Conservation (phyloP, 2,329 filamentous ascomycete species). For the Botrytis porri region DNA sequence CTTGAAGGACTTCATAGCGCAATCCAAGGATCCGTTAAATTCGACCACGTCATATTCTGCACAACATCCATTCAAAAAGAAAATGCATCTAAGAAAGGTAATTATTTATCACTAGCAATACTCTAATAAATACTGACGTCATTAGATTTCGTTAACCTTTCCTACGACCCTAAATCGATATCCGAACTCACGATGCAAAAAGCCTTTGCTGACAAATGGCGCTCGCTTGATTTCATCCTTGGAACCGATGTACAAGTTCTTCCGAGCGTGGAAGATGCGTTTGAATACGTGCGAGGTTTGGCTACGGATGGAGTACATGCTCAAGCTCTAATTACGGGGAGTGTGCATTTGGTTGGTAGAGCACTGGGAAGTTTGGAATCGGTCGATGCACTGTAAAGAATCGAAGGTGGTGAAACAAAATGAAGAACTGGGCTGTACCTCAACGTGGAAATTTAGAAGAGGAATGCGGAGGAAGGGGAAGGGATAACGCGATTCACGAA, state of each 20-base stretch:
- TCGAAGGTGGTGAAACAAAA: background rate
- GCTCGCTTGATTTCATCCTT: slow-evolving; percentile 17
- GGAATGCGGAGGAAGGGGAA: background rate
- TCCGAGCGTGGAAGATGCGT: slow-evolving; percentile 55
- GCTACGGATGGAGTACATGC: slow-evolving; percentile 27
- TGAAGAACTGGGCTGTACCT: too few species aligned
- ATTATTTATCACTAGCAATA: background rate
- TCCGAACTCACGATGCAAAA: slow-evolving; percentile 64
- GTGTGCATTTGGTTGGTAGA: slow-evolving; percentile 63
- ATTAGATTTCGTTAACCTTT: slow-evolving; percentile 56
- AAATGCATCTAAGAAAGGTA: slow-evolving; percentile 50
- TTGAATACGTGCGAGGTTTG: slow-evolving; percentile 46
- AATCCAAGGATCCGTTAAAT: slow-evolving; percentile 48
- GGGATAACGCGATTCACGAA: background rate
- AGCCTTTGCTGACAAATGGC: slow-evolving; percentile 43
- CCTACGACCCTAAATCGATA: slow-evolving; percentile 40
- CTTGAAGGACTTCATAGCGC: slow-evolving; percentile 47
- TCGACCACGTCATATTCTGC: slow-evolving; percentile 77
- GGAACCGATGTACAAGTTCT: slow-evolving; percentile 39
- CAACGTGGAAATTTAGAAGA: background rate
- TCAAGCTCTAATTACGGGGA: slow-evolving; percentile 53
- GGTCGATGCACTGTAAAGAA: slow-evolving; percentile 25
- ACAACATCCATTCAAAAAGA: slow-evolving; percentile 62
- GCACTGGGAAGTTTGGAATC: slow-evolving; percentile 69
- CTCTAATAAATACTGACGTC: background rate